Base-by-base conservation (phyloP, 371 early-diverging fungal species). In the Blakeslea trispora region DNA sequence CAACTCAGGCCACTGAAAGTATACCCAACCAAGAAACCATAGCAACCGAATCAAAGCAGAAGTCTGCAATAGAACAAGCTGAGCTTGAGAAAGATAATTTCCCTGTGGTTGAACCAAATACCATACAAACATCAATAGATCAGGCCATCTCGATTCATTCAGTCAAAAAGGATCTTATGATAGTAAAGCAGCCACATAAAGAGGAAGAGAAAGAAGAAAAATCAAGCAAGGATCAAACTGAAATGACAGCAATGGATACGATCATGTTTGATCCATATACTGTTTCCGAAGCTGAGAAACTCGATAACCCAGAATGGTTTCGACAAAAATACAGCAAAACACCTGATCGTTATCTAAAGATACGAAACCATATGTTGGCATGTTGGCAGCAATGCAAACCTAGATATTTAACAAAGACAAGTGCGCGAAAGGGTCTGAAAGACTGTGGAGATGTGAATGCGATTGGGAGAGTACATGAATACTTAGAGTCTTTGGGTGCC, bases 371-470 rank as follows among this genome's bases (percentile, higher is more conserved):
- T 50, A 93, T 96, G 45, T 57, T 95, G 4, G 73, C 76, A 10
- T 77, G 82, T 34, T 96, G 96, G 96, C 61, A 79, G 18, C 57
- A 61, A 5, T 74, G 73, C 17, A 71, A 76, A 32, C 90, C 91
- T 0, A 71, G 81, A 19, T 92, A 92, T 53, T 69, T 94, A 41
- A 89, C 79, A 15, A 88, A 72, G 21, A 70, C 74, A 10, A 64
- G 62, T 41, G 71, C 75, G 5, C 52, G 79, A 15, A 65, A 60
- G 39, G 72, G 66, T 5, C 55, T 78, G 1, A 61, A 68, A 31
- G 84, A 88, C 64, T 88, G 86, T 55, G 95, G 95, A 17, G 95
- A 95, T 61, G 95, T 95, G 17, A 92, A 96, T 69, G 94, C 94
- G 2, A 92, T 96, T 31, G 86, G 91, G 2, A 78, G 96, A 6